These are phyloP conservation scores for Berberis vulgaris DNA, from an alignment of 164 flowering plant genomes.

Conservation along the genomic window DNA sequence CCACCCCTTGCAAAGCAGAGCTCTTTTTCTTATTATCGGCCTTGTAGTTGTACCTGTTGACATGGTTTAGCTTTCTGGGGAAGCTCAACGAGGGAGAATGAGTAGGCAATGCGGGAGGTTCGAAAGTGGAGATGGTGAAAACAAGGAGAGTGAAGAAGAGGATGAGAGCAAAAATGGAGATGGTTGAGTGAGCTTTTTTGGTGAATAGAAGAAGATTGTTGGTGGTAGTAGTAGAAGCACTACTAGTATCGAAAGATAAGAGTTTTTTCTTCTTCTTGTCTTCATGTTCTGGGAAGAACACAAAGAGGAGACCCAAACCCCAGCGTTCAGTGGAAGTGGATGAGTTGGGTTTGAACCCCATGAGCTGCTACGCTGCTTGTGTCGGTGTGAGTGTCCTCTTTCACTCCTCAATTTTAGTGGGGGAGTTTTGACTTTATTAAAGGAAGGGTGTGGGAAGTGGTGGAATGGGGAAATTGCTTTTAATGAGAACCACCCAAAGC, in stretches of 20 bases:
- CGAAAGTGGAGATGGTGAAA: slow-evolving; percentile 66
- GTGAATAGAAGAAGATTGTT: slow-evolving; percentile 21
- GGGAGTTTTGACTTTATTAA: background rate
- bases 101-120: slow-evolving; percentile 23
- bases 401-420: background rate
- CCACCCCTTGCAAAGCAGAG: slow-evolving; percentile 77
- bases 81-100: background rate
- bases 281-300: slow-evolving; percentile 58
- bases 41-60: background rate
- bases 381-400: background rate
- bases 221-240: slow-evolving; percentile 2
- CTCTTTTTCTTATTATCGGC: background rate
- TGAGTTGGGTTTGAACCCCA: slow-evolving; percentile 3
- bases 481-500: background rate
- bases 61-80: slow-evolving; percentile 21
- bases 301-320: slow-evolving; percentile 50
- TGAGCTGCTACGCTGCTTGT: background rate
- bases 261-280: slow-evolving; percentile 7
- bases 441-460: background rate
- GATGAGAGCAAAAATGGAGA: slow-evolving; percentile 55
- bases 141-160: slow-evolving; percentile 59
- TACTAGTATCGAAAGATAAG: slow-evolving; percentile 7
- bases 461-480: background rate
- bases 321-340: slow-evolving; percentile 10
- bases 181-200: slow-evolving; percentile 62